Conservation (phyloP, 768 basidiomycete species). For the Calocera cornea region DNA sequence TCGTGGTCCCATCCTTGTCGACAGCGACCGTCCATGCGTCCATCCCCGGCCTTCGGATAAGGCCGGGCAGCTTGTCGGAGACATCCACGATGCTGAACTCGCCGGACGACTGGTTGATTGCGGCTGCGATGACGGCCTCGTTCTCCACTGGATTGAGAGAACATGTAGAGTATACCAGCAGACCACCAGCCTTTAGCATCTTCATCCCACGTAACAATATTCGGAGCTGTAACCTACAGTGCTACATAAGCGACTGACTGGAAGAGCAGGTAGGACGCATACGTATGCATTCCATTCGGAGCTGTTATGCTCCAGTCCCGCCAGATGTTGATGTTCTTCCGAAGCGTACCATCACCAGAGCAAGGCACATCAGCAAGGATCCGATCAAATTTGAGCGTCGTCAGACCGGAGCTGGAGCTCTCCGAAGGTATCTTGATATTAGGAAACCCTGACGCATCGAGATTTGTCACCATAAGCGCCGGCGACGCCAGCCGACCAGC, state of each 20-base stretch:
- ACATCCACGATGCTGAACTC: slow-evolving; percentile 73
- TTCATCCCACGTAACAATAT: slow-evolving; percentile 89
- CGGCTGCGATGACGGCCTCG: slow-evolving; percentile 85
- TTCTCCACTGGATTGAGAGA: slow-evolving; percentile 95
- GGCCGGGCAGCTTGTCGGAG: slow-evolving; percentile 51
- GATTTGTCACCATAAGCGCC: slow-evolving; percentile 86
- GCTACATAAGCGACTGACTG: not conserved
- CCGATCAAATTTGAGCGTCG: slow-evolving; percentile 63
- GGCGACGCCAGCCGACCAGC: slow-evolving; percentile 87
- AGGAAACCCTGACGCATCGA: slow-evolving; percentile 83
- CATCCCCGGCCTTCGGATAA: slow-evolving; percentile 64
- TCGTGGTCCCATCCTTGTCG: slow-evolving; percentile 32
- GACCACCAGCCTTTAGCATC: slow-evolving; percentile 70
- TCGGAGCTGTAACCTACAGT: slow-evolving; percentile 67
- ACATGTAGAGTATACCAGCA: slow-evolving; percentile 95
- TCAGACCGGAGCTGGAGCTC: slow-evolving; percentile 11
- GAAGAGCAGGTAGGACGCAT: not conserved
- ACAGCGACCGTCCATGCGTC: slow-evolving; percentile 65
- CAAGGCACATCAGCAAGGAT: slow-evolving; percentile 97
- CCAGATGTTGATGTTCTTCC: slow-evolving; percentile 96
- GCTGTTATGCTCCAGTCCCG: slow-evolving; percentile 77
- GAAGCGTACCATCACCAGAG: slow-evolving; percentile 87
- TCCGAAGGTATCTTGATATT: slow-evolving; percentile 36
- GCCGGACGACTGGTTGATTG: slow-evolving; percentile 37
- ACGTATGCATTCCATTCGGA: slow-evolving; percentile 85